Percentiles rank a stretch among this genome's conserved stretches.
phyloP scores from a whole-genome alignment of 768 basidiomycete species.

The Boletus patriciae region DNA sequence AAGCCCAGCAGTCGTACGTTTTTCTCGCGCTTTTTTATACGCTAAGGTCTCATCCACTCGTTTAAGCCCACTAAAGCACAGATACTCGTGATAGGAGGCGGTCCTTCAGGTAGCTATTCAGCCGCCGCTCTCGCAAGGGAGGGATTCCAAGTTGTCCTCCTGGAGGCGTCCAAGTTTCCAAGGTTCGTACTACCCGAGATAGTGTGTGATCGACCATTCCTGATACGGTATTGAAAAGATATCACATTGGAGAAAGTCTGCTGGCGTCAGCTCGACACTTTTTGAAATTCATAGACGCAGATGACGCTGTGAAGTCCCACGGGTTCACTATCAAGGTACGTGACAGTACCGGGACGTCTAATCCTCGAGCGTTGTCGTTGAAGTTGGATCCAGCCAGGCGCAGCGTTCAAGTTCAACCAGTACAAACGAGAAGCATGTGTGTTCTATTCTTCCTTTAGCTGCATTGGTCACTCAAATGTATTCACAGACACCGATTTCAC shows the following conservation, averaged over 20 bases:
- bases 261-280: constrained; percentile 10
- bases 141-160: constrained; percentile 11
- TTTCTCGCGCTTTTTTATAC: too few species aligned
- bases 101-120: constrained; percentile 13
- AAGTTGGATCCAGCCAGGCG: constrained; percentile 2
- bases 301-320: constrained; percentile 3
- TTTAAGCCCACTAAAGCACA: not conserved
- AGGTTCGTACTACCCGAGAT: constrained; percentile 3
- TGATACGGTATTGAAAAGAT: constrained; percentile 2
- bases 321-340: constrained; percentile 14
- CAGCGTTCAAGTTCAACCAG: constrained; percentile 13
- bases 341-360: too few species aligned
- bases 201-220: not conserved
- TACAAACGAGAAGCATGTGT: constrained; percentile 18
- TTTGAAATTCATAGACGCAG: constrained; percentile 10
- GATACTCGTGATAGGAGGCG: constrained; percentile 15
- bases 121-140: constrained; percentile 9
- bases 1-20: too few species aligned
- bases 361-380: not conserved
- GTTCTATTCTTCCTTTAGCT: too few species aligned
- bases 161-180: constrained; percentile 13
- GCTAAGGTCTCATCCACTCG: too few species aligned
- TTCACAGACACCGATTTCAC: constrained; percentile 11
- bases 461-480: not conserved
- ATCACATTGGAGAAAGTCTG: constrained; percentile 19